Evolutionary conservation across 2,329 filamentous ascomycete species (phyloP), one percentile per base, ranked within the genome.

Genomic region (Helotiales sp.): DNA sequence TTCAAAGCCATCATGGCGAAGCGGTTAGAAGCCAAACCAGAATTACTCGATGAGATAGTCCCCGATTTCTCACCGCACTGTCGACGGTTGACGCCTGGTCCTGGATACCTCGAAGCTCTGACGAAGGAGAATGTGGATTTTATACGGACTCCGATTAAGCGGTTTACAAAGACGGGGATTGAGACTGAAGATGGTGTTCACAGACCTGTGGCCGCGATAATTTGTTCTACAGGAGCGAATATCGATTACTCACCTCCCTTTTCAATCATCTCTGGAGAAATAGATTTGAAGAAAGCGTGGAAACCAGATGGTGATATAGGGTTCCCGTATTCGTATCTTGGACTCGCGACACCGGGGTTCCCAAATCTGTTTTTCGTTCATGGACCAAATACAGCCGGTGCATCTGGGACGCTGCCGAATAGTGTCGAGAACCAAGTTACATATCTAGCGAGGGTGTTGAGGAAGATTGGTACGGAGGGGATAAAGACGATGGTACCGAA

Each of bases 191-290:
- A 89, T 62, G 85, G 85, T 2, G 68, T 68, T 0, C 74, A 81
- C 27, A 73, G 84, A 3, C 76, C 82, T n/a, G 83, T 87, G 0
- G 86, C 89, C 59, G 82, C 83, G 10, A 75, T 89, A 4, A 83
- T 90, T 63, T 90, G 86, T 65, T 84, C 86, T 1, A 91, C 88
- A 0, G 88, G 88, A 1, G 84, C 85, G 8, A 86, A 88, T 62
- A 76, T 79, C 9, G 79, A 84, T 61, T 76, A 81, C 70, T 74
- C 80, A 0, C 85, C 85, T 0, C 79, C 79, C 0, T 90, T 90
- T 62, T 75, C 83, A 0, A 82, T 90, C 61, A 74, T 76, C 25
- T 80, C 82, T 1, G 71, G 78, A 48, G 83, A 80, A 2, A 70
- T 77, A 8, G 78, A 87, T 55, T 73, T 90, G 1, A 72, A 75